A percentile compares a stretch with the other conserved stretches of the same genome.
Conservation (phyloP, 2,329 filamentous ascomycete species). For the Ophiosphaerella korrae region DNA sequence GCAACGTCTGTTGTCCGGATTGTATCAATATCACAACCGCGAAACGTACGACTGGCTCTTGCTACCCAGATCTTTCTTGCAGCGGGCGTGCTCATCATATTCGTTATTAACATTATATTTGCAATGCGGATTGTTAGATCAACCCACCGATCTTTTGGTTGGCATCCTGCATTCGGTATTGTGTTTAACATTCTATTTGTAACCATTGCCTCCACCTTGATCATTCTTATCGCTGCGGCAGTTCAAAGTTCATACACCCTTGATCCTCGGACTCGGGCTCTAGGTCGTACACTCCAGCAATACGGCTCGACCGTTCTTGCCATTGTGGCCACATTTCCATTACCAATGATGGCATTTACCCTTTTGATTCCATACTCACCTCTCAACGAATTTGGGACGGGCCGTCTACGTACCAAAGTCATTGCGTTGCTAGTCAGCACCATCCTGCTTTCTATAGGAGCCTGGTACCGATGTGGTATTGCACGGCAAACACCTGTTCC, state of each 20-base stretch:
- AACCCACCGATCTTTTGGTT: constrained; percentile 72
- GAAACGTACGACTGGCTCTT: constrained; percentile 57
- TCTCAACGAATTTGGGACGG: constrained; percentile 67
- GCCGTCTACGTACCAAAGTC: constrained; percentile 71
- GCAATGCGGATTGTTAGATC: constrained; percentile 76
- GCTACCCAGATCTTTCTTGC: constrained; percentile 72
- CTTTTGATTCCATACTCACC: constrained; percentile 53
- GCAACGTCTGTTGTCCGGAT: constrained; percentile 48
- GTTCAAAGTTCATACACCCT: constrained; percentile 72
- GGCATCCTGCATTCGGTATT: constrained; percentile 61
- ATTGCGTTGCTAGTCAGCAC: constrained; percentile 65
- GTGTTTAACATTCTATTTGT: constrained; percentile 64
- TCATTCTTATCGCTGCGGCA: constrained; percentile 69
- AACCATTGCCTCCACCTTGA: constrained; percentile 63
- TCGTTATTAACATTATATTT: constrained; percentile 78
- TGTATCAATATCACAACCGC: constrained; percentile 35
- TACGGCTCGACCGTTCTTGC: constrained; percentile 67
- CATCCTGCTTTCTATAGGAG: constrained; percentile 68
- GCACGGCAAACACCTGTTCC: constrained; percentile 56
- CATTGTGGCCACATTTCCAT: constrained; percentile 68
- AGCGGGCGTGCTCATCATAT: constrained; percentile 75
- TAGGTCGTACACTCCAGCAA: constrained; percentile 68
- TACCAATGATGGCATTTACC: constrained; percentile 60
- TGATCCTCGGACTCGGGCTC: constrained; percentile 52
- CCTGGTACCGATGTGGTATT: constrained; percentile 69